Percentiles rank a stretch among this genome's conserved stretches.
phyloP scores from a whole-genome alignment of 345 rosid genomes.

The Eucalyptus guilfoylei region DNA sequence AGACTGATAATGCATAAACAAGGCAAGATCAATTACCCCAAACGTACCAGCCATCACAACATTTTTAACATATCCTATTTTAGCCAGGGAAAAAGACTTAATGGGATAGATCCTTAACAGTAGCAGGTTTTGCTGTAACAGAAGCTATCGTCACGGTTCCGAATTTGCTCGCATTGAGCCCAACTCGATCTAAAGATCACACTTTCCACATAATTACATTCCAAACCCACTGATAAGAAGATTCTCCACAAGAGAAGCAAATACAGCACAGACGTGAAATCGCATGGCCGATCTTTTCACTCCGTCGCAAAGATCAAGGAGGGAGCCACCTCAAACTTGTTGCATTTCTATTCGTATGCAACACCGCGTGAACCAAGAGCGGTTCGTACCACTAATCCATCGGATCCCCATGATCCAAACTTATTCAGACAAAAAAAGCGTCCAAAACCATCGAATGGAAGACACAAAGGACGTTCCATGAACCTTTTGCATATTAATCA shows the following conservation, averaged over 20 bases:
- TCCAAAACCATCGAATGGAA: not conserved
- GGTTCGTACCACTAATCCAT: not conserved
- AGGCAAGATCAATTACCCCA: not conserved
- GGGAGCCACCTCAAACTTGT: not conserved
- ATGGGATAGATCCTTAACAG: not conserved
- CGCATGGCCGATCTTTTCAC: not conserved
- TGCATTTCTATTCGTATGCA: not conserved
- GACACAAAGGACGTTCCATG: not conserved
- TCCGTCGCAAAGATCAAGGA: not conserved
- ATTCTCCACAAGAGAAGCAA: not conserved
- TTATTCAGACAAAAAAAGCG: not conserved
- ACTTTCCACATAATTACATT: not conserved
- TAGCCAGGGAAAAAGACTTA: not conserved
- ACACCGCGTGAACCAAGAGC: not conserved
- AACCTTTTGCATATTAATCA: not conserved
- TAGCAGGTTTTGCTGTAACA: not conserved
- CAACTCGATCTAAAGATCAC: not conserved
- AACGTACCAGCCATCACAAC: not conserved
- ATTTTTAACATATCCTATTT: not conserved
- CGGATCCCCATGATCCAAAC: not conserved
- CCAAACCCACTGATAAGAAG: not conserved
- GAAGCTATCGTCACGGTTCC: too few species aligned
- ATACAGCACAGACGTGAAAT: not conserved
- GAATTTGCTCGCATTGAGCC: not conserved
- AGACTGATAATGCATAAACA: not conserved